Base-by-base conservation (phyloP, 371 early-diverging fungal species). In the Apophysomyces trapeziformis region DNA sequence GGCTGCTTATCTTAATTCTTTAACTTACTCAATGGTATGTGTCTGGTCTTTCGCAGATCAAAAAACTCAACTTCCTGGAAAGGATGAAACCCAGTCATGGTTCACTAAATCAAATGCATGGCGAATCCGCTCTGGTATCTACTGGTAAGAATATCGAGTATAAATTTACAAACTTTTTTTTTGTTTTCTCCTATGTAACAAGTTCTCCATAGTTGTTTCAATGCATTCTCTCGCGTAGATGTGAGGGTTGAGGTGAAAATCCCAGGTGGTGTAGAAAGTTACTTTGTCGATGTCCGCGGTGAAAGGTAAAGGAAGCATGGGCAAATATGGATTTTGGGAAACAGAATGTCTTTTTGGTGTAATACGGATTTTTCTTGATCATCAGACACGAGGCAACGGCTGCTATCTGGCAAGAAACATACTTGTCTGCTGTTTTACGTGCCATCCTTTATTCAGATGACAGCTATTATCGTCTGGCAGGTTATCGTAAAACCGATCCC, bases 211-310 rank as follows among this genome's bases (percentile, higher is more conserved):
- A 95, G 95, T 73, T 93, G 96, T 69, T 98, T 92, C 82, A 97
- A 98, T 76, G 96, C 96, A 16, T 97, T 98, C 70, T 93, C 96
- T 13, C 87, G 95, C 21, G 93, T 96, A 7, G 99, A 98, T 84
- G 90, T 98, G 21, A 90, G 99, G 38, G 99, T 98, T n/a, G 95
- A 96, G 75, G 96, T 97, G 43, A 90, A 92, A 66, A 96, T 98
- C 70, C 99, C 99, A 1, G 99, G 99, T 61, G 97, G 99, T 57
- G 99, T 98, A 2, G 96, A 95, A 64, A 89, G 92, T 63, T 96
- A 96, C 69, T 86, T 88, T 18, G 92, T 98, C 13, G 95, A 95
- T 68, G 78, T 89, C 38, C 81, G 87, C 16, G 92, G 92, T 47
- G 92, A 92, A 75, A 85, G 85, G 88, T 85, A 76, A 62, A 36